These are phyloP conservation scores for Hyaloscypha hepaticicola DNA, from an alignment of 495 filamentous ascomycete genomes.

Conservation along the genomic window DNA sequence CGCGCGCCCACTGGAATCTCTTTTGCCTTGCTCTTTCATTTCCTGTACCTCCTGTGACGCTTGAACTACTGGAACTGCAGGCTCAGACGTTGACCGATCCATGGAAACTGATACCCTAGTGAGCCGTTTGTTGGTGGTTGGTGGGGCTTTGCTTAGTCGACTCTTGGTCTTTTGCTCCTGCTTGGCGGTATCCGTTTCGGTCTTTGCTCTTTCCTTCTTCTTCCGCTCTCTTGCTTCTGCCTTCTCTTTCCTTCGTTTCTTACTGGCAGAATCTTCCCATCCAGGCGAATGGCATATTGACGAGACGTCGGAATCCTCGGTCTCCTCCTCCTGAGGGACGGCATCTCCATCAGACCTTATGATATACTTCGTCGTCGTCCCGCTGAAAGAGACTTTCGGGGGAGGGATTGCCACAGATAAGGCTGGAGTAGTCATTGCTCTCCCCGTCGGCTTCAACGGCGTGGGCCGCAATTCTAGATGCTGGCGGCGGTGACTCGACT, in stretches of 20 bases:
- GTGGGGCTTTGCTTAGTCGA: constrained; percentile 38
- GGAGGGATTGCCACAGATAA: constrained; percentile 21
- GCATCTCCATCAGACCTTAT: constrained; percentile 18
- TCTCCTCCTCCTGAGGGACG: constrained; percentile 19
- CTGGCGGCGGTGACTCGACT: constrained; percentile 5
- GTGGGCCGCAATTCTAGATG: constrained; percentile 3
- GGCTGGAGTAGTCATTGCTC: constrained; percentile 26
- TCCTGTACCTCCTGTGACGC: not conserved
- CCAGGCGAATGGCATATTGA: constrained; percentile 58
- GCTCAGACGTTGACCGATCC: constrained; percentile 20
- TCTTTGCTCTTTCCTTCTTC: constrained; percentile 42
- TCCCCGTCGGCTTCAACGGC: constrained; percentile 1
- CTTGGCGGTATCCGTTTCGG: constrained; percentile 39
- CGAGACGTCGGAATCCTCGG: constrained; percentile 41
- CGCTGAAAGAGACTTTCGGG: not conserved
- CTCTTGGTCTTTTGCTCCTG: constrained; percentile 37
- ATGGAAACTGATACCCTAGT: constrained; percentile 8
- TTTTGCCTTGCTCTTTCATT: not conserved
- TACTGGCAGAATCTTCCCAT: constrained; percentile 49
- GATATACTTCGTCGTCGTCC: constrained; percentile 20
- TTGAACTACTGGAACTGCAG: constrained; percentile 1
- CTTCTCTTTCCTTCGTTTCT: constrained; percentile 49
- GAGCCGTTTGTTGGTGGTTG: constrained; percentile 19
- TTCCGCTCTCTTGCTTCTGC: constrained; percentile 44
- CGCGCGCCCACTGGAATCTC: not conserved